Evolutionary conservation across 163 green algal species (phyloP).

Genomic region (Chlamydomonas reinhardtii): DNA sequence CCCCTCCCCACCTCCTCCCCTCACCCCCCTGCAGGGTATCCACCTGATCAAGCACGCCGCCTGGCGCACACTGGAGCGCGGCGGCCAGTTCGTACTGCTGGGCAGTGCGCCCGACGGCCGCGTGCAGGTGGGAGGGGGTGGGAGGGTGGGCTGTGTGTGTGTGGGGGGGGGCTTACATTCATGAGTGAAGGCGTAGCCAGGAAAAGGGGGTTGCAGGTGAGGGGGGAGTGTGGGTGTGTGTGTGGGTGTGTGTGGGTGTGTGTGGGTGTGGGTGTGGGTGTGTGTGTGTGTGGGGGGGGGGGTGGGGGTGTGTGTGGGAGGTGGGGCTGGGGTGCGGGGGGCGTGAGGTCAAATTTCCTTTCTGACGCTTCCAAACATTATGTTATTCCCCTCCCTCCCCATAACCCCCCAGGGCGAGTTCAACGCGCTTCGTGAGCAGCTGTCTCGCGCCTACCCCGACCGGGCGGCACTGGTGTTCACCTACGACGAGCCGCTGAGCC

Average conservation of each 20-base stretch:
- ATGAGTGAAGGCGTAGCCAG: not conserved
- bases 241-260: too few relatives aligned
- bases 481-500: constrained; percentile 93
- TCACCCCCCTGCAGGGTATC: constrained; percentile 72
- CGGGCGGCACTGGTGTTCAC: constrained; percentile 48
- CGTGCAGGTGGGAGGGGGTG: constrained; percentile 21
- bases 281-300: too few relatives aligned
- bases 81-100: constrained; percentile 94
- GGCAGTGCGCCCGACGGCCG: constrained; percentile 83
- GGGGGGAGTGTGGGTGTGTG: not conserved
- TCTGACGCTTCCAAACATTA: too few relatives aligned
- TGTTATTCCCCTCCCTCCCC: too few relatives aligned
- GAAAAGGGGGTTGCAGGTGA: too few relatives aligned
- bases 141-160: not conserved
- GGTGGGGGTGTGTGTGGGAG: too few relatives aligned
- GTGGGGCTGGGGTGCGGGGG: too few relatives aligned
- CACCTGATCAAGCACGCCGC: constrained; percentile 94
- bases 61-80: constrained; percentile 80
- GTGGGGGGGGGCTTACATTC: not conserved
- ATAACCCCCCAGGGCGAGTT: constrained; percentile 89
- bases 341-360: too few relatives aligned
- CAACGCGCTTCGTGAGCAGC: constrained; percentile 76
- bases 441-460: constrained; percentile 76
- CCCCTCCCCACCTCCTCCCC: too few relatives aligned
- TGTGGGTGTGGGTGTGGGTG: too few relatives aligned